Evolutionary conservation across 1,139 yeast genomes (phyloP).

Genomic region (Debaryomyces subglobosus): DNA sequence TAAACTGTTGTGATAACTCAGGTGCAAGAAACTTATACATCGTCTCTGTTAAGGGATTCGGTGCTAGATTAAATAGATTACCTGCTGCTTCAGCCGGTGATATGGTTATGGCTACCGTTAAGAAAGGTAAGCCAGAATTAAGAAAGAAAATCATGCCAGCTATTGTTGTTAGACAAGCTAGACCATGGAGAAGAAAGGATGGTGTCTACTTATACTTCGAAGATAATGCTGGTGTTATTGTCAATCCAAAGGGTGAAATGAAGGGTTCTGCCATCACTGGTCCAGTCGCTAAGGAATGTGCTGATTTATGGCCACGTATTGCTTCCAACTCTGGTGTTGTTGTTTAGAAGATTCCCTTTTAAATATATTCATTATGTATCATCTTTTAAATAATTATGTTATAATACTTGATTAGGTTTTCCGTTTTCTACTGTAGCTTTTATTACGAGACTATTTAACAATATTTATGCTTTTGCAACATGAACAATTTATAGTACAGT

Average conservation of each 20-base stretch:
- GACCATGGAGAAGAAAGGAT: conserved; percentile 99
- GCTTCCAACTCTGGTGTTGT: conserved; percentile 99
- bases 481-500: not conserved
- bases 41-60: conserved; percentile 98
- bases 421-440: conserved; percentile 1
- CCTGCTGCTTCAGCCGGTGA: conserved; percentile 99
- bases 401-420: conserved; percentile 8
- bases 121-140: conserved; percentile 99
- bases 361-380: conserved; percentile 8
- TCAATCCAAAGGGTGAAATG: conserved; percentile 99
- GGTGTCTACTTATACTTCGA: conserved; percentile 99
- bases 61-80: conserved; percentile 99
- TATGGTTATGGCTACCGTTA: conserved; percentile 99
- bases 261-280: conserved; percentile 99
- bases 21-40: conserved; percentile 99
- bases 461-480: not conserved
- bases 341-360: conserved; percentile 55
- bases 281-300: conserved; percentile 99
- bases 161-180: conserved; percentile 98
- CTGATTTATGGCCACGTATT: conserved; percentile 99
- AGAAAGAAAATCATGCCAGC: conserved; percentile 99
- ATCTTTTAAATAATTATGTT: conserved; percentile 9
- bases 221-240: conserved; percentile 99
- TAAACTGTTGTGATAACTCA: conserved; percentile 99
- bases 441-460: not conserved